Base-by-base conservation (phyloP, 306 rosid genomes). In the Sindora glabra region DNA sequence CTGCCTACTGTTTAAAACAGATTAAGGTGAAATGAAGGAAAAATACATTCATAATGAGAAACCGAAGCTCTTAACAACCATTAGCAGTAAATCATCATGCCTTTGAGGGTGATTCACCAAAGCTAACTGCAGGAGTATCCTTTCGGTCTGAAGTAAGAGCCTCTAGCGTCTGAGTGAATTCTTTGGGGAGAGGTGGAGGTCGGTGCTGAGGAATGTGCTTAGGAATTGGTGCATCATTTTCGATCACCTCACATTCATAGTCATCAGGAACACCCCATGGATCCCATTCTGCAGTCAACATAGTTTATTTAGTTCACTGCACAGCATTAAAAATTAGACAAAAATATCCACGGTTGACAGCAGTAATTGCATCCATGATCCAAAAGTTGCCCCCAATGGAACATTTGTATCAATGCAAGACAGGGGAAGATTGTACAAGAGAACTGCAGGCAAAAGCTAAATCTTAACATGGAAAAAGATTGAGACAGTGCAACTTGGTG, bases 231-330 rank as follows among this genome's bases (percentile, higher is more conserved):
- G 98, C 90, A 64, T 86, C 81, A 13, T 92, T 82, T 80, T 89
- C 96, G 4, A 92, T 70, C 68, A 89, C 83, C 79, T 92, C 99
- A 14, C 87, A 74, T 74, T 83, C 90, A 25, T 89, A 70, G 66
- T 86, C 94, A 45, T 86, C 94, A 9, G 94, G 96, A 42, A 82
- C 76, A 64, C 96, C 96, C 99, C 99, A 92, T 4, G 95, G 89
- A 57, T 84, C 83, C 94, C 90, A 92, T 73, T 86, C 99, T 89
- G 87, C 79, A 74, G 48, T 23, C 73, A 72, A 60, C 42, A 59
- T 16, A 66, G 56, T n/a, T n/a, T n/a, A n/a, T n/a, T n/a, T n/a
- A n/a, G n/a, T n/a, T n/a, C n/a, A n/a, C n/a, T n/a, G n/a, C n/a
- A n/a, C n/a, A n/a, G n/a, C n/a, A n/a, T n/a, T n/a, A n/a, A n/a